Conservation (phyloP, 2,329 filamentous ascomycete species). For the Thermoascus crustaceus region DNA sequence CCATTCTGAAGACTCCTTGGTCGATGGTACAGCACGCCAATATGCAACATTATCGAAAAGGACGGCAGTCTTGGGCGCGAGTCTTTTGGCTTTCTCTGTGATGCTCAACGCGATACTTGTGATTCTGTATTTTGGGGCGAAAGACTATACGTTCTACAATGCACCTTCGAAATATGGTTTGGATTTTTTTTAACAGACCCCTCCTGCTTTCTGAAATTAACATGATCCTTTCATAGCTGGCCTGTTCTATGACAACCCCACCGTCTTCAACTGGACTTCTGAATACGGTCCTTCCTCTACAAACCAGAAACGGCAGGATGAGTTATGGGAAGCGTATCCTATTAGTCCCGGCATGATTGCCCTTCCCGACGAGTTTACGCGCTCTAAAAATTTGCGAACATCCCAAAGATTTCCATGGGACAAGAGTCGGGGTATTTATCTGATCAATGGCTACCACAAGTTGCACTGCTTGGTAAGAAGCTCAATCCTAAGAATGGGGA, state of each 20-base stretch:
- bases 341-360: constrained; percentile 13
- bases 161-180: neutral
- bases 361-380: constrained; percentile 13
- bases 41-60: too few relatives aligned
- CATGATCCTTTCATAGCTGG: neutral
- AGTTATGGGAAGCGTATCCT: neutral
- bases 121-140: too few relatives aligned
- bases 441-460: constrained; percentile 22
- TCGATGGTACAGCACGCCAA: too few relatives aligned
- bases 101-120: too few relatives aligned
- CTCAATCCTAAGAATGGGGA: too few relatives aligned
- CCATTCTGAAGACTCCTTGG: too few relatives aligned
- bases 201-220: neutral
- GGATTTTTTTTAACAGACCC: neutral
- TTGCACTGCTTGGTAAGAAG: constrained; percentile 26
- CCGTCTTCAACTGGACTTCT: neutral
- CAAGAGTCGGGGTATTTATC: constrained; percentile 18
- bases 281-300: neutral
- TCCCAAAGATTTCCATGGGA: constrained; percentile 26
- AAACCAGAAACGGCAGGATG: neutral
- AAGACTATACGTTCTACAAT: too few relatives aligned
- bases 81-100: too few relatives aligned
- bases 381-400: constrained; percentile 10
- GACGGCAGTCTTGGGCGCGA: too few relatives aligned
- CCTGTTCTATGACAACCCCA: neutral